phyloP scores from a whole-genome alignment of 768 basidiomycete species.

The Hypholoma fasciculare region DNA sequence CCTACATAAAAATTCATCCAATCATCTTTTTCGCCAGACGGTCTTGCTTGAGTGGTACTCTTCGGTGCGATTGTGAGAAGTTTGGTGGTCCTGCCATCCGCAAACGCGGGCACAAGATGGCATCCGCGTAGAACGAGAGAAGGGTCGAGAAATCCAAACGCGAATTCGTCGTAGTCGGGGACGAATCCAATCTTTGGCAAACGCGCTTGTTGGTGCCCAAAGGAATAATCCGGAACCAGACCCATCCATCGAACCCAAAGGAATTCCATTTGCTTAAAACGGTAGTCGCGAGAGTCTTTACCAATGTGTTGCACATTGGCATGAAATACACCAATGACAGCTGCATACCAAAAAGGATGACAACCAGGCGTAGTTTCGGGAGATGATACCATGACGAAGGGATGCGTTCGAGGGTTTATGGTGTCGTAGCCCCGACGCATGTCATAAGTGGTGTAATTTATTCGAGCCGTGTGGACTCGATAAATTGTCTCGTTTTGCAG shows the following conservation, averaged over 20 bases:
- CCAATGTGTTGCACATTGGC: conserved; percentile 6
- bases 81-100: conserved; percentile 8
- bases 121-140: conserved; percentile 21
- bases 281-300: neutral
- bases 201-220: neutral
- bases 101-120: conserved; percentile 28
- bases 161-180: conserved; percentile 8
- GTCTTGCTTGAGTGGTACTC: neutral
- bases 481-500: neutral
- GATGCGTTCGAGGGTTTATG: neutral
- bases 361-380: neutral
- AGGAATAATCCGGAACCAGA: neutral
- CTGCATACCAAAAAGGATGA: conserved; percentile 20
- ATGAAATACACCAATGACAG: conserved; percentile 15
- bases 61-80: conserved; percentile 9
- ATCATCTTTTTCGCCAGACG: neutral
- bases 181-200: conserved; percentile 24
- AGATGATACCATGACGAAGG: neutral
- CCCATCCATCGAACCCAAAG: conserved; percentile 17
- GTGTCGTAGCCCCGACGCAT: neutral
- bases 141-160: conserved; percentile 32
- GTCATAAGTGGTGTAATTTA: neutral
- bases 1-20: conserved; percentile 30
- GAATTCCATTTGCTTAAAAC: neutral
- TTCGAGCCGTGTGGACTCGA: neutral